Evolutionary conservation across 768 basidiomycete genomes (phyloP).

Genomic region (Tephrocybe sp.): DNA sequence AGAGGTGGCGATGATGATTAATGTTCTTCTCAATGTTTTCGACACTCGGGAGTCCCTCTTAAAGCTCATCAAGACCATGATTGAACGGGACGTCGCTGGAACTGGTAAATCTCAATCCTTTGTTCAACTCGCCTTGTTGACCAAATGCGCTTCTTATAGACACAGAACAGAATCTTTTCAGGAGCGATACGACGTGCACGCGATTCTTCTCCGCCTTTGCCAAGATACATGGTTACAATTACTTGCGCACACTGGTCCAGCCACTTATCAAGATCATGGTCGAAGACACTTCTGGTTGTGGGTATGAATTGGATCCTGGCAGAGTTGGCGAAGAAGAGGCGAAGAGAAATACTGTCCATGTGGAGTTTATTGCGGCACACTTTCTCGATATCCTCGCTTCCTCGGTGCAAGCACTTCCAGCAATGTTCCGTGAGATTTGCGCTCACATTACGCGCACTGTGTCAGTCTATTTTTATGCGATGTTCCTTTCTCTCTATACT

Average conservation of each 20-base stretch:
- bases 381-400: conserved; percentile 76
- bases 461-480: conserved; percentile 48
- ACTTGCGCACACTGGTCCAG: conserved; percentile 76
- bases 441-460: conserved; percentile 77
- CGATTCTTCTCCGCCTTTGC: conserved; percentile 85
- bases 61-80: conserved; percentile 75
- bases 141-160: conserved; percentile 44
- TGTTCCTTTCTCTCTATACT: background rate
- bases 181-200: conserved; percentile 87
- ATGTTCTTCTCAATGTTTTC: conserved; percentile 83
- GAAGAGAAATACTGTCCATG: conserved; percentile 65
- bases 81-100: conserved; percentile 79
- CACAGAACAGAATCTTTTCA: conserved; percentile 79
- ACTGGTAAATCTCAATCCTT: conserved; percentile 51
- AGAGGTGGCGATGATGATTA: conserved; percentile 84
- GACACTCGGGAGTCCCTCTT: conserved; percentile 75
- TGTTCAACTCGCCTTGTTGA: background rate
- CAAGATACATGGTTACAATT: conserved; percentile 88
- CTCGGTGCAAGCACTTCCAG: conserved; percentile 69
- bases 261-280: conserved; percentile 79
- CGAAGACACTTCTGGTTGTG: conserved; percentile 67
- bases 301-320: conserved; percentile 77
- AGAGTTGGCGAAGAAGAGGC: conserved; percentile 59
- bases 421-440: conserved; percentile 89
- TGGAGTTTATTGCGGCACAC: conserved; percentile 70